Conservation (phyloP, 1,139 yeast genomes). For the Saccharomyces hybrid region DNA sequence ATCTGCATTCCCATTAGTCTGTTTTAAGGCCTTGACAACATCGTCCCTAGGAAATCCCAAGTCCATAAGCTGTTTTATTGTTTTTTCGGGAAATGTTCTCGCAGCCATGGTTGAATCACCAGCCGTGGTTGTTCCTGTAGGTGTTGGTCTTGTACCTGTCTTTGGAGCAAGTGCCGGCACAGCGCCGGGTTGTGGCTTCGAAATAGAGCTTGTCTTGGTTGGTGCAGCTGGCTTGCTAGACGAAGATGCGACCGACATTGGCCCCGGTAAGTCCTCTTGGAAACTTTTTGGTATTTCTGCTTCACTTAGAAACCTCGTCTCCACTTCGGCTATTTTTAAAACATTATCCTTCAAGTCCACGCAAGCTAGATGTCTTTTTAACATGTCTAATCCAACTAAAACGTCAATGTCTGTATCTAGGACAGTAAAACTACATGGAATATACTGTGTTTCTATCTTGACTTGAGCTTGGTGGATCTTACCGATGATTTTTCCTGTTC, state of each 20-base stretch:
- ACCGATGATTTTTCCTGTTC: conserved; percentile 70
- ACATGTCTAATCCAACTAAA: conserved; percentile 50
- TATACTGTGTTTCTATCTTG: conserved; percentile 55
- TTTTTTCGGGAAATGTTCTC: conserved; percentile 36
- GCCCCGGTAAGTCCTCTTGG: conserved; percentile 6
- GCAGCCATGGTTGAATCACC: conserved; percentile 2
- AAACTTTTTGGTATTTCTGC: conserved; percentile 51
- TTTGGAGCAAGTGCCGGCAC: conserved; percentile 18
- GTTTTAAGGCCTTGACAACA: conserved; percentile 56
- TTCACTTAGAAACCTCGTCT: conserved; percentile 66
- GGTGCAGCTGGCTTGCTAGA: background rate
- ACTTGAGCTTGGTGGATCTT: conserved; percentile 85
- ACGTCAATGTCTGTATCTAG: conserved; percentile 69
- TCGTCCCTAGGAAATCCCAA: conserved; percentile 66
- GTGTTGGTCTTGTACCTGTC: conserved; percentile 16
- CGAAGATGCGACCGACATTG: conserved; percentile 1
- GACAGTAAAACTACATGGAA: conserved; percentile 78
- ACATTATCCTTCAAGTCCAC: conserved; percentile 65
- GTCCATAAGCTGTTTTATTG: conserved; percentile 47
- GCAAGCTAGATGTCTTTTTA: conserved; percentile 77
- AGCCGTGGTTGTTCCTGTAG: conserved; percentile 13
- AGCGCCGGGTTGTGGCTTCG: conserved; percentile 2
- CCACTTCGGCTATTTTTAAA: conserved; percentile 62
- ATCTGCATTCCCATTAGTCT: conserved; percentile 70
- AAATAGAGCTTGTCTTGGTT: background rate